These are phyloP conservation scores for Aspergillus sp. DNA, from an alignment of 2,329 filamentous ascomycete species.

Conservation along the genomic window DNA sequence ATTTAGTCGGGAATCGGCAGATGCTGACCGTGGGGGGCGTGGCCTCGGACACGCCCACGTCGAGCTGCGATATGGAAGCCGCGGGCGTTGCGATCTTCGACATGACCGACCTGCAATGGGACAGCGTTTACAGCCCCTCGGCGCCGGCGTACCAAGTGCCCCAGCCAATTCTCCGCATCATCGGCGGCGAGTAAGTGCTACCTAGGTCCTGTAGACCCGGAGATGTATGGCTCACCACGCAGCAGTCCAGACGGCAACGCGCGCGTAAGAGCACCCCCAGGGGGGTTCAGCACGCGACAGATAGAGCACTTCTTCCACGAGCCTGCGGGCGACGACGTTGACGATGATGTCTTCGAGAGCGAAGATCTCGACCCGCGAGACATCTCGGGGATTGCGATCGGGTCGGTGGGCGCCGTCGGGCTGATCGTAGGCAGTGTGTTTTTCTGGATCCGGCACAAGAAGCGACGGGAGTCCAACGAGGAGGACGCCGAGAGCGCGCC, in stretches of 20 bases:
- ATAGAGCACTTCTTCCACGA: constrained; percentile 1
- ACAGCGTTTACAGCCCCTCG: constrained; percentile 26
- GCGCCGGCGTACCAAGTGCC: constrained; percentile 28
- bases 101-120: constrained; percentile 29
- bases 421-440: background rate
- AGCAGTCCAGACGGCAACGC: background rate
- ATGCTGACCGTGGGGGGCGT: constrained; percentile 44
- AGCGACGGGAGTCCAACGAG: background rate
- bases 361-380: background rate
- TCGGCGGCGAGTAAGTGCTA: constrained; percentile 27
- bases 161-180: constrained; percentile 16
- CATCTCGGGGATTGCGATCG: constrained; percentile 1
- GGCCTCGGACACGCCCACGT: background rate
- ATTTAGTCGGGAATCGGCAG: constrained; percentile 38
- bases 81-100: constrained; percentile 33
- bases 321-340: background rate
- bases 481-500: background rate
- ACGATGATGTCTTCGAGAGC: background rate
- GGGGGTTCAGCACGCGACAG: background rate
- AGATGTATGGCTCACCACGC: background rate
- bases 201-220: background rate
- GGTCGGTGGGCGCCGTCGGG: background rate
- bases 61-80: constrained; percentile 31
- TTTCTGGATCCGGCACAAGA: background rate
- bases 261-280: background rate